Evolutionary conservation across 2,329 filamentous ascomycete species (phyloP), one percentile per base, ranked within the genome.

Genomic region (Trichoderma citrinoviride): DNA sequence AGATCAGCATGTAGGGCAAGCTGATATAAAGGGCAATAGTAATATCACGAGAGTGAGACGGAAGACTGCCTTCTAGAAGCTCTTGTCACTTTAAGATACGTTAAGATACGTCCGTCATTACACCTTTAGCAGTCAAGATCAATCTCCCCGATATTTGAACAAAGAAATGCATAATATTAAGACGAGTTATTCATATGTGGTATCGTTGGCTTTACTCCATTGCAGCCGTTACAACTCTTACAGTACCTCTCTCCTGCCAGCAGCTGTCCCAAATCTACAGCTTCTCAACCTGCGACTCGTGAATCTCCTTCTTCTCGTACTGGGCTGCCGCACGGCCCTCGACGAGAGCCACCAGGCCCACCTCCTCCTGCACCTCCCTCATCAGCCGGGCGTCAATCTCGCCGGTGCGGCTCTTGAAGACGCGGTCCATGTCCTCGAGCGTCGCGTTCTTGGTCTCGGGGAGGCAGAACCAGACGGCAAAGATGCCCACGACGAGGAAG

Each of bases 381-480:
- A 73, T 43, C 15, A 74, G 55, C 10, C 63, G 41, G 2, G 71
- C 69, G 53, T 73, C 71, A 43, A 67, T 66, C 61, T 71, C 70
- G 12, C 71, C 76, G 3, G 74, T 76, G 33, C 76, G 73, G 64
- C 76, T 78, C 25, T 73, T 72, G 65, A 86, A 86, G 1, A 86
- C 77, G 2, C 77, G 77, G 69, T 86, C 85, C 78, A 90, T 86
- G 70, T 89, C 87, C 70, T 90, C 87, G 0, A 90, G 79, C 0
- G 85, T 85, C 2, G 88, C 74, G 0, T 85, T 80, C 72, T 88
- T 89, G 0, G 87, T 89, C 74, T 90, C 87, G 0, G 86, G 87
- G 5, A 88, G 87, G 70, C 86, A 82, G 72, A 87, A 86, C 77
- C 82, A 89, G 52, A 89, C 83, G 55, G 87, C 86, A 0, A 76